phyloP scores from a whole-genome alignment of 225 moss, liverwort and hornwort species.

The Ulota crispa region DNA sequence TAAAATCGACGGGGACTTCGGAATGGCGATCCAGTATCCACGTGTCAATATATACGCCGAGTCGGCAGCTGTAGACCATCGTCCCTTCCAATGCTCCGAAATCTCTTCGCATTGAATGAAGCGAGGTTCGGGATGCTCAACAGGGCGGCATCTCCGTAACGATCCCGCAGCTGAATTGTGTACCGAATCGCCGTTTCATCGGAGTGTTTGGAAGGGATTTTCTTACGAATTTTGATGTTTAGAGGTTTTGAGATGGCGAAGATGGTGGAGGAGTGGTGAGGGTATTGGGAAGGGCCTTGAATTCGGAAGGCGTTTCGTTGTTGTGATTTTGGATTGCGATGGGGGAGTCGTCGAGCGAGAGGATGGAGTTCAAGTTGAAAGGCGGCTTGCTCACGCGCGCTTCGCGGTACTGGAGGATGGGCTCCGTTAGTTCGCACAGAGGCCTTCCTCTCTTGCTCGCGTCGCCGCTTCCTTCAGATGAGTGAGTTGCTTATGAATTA shows the following conservation, averaged over 20 bases:
- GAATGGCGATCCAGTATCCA: background rate
- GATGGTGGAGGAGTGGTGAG: background rate
- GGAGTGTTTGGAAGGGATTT: background rate
- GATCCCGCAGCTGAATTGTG: background rate
- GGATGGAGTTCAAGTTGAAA: constrained; percentile 34
- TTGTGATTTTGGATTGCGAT: constrained; percentile 4
- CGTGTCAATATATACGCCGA: constrained; percentile 8
- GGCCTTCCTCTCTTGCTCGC: constrained; percentile 57
- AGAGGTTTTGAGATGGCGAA: background rate
- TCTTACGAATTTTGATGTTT: background rate
- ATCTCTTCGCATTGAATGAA: background rate
- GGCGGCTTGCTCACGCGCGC: constrained; percentile 39
- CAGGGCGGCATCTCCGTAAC: background rate
- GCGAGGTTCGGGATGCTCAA: background rate
- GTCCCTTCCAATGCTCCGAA: background rate
- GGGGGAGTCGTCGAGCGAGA: constrained; percentile 17
- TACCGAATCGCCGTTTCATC: background rate
- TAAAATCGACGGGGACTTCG: background rate
- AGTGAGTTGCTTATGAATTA: constrained; percentile 25
- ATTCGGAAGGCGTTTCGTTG: background rate
- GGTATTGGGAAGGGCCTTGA: background rate
- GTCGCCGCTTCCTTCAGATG: constrained; percentile 32
- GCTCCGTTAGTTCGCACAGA: constrained; percentile 35
- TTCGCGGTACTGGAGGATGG: constrained; percentile 48
- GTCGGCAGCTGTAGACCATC: background rate